Base-by-base conservation (phyloP, 306 rosid species). In the Vigna nakashimae region DNA sequence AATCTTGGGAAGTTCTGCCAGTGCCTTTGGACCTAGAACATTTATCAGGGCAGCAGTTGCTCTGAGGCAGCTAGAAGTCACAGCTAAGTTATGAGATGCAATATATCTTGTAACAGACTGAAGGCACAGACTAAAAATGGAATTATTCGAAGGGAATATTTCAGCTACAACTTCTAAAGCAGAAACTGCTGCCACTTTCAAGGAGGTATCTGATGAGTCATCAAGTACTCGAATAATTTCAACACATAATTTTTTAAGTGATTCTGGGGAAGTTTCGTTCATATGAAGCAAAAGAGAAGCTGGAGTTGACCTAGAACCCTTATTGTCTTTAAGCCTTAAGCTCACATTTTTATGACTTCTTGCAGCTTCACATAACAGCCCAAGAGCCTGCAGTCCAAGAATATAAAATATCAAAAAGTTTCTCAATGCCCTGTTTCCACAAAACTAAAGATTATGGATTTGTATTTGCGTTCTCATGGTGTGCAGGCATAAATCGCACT, bases 131-230 rank as follows among this genome's bases (percentile, higher is more conserved):
- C 77, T 69, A 69, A 84, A 89, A 79, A 86, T 77, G 79, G 92
- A 89, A 83, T 71, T 73, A 71, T 87, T 82, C 46, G 83, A 83
- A 65, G 97, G 87, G 59, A 89, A 87, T 49, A 75, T 84, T 80
- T 42, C 74, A 58, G 95, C 95, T 67, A 94, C 83, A 84, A 84
- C 91, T 82, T 92, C 97, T 65, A 94, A 81, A n/a, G 98, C 95
- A 50, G 91, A 89, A 69, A 89, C 80, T 9, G 98, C 93, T 16
- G 91, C 97, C 87, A 90, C 82, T 88, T 92, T 90, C 86, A 94
- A 81, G 69, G 93, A 88, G 68, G 66, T 52, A 81, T 77, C 81
- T 38, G 86, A 78, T 67, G 91, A 79, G 84, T 77, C 84, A 84
- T 92, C 89, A 76, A 94, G 80, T 28, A 91, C 73, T 68, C 66